Evolutionary conservation across 805 yeast genomes (phyloP).

Genomic region (Tetrapisispora taiwanensis): DNA sequence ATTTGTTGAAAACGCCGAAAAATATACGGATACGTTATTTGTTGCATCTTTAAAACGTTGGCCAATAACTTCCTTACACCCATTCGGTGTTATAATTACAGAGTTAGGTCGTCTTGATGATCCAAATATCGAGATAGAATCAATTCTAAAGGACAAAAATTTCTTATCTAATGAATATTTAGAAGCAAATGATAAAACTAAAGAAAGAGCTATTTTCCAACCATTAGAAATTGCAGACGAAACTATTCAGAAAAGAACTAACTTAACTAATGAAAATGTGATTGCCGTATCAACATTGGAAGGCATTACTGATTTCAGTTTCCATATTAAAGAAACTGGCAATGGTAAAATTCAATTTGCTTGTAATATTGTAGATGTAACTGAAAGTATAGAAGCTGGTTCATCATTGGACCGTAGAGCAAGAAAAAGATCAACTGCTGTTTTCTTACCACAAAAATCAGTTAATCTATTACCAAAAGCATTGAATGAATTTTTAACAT

Average conservation of each 20-base stretch:
- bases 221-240: constrained; percentile 17
- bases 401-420: constrained; percentile 78
- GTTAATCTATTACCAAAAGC: constrained; percentile 57
- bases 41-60: constrained; percentile 95
- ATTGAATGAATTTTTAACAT: constrained; percentile 50
- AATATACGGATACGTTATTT: constrained; percentile 69
- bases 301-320: constrained; percentile 57
- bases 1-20: constrained; percentile 85
- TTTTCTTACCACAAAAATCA: constrained; percentile 69
- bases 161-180: constrained; percentile 73
- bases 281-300: constrained; percentile 28
- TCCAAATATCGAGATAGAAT: constrained; percentile 69
- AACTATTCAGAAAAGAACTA: constrained; percentile 11
- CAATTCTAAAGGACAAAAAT: constrained; percentile 80
- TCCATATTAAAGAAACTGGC: constrained; percentile 60
- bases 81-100: constrained; percentile 87
- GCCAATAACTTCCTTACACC: constrained; percentile 98
- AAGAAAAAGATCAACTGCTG: constrained; percentile 82
- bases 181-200: constrained; percentile 30
- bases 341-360: constrained; percentile 62
- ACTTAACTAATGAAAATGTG: constrained; percentile 20
- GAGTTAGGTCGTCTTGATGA: constrained; percentile 77
- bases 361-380: constrained; percentile 74
- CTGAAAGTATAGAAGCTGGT: constrained; percentile 61
- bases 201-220: constrained; percentile 22